Conservation (phyloP, 208 protist species). For the Wallacemonas sp. region DNA sequence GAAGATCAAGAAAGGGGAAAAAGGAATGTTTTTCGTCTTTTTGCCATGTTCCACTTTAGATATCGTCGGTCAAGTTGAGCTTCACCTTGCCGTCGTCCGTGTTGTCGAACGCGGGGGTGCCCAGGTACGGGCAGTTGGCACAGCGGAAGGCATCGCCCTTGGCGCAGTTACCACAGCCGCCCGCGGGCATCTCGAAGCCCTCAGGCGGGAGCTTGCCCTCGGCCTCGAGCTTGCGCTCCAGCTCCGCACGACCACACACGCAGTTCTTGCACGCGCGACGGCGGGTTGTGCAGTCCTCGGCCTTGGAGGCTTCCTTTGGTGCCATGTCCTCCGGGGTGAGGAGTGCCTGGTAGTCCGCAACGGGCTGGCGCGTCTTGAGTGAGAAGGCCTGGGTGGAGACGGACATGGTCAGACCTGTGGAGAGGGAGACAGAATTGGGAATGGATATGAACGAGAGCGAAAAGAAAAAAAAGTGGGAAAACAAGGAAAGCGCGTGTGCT, state of each 20-base stretch:
- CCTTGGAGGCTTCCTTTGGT: constrained; percentile 53
- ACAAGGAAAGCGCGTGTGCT: no score
- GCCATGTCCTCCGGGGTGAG: constrained; percentile 75
- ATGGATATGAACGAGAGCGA: background rate
- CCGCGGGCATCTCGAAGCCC: constrained; percentile 49
- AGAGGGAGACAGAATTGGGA: background rate
- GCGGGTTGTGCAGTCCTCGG: constrained; percentile 82
- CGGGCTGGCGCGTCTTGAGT: constrained; percentile 75
- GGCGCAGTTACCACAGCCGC: constrained; percentile 88
- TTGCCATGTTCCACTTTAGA: constrained; percentile 33
- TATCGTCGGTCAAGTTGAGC: constrained; percentile 76
- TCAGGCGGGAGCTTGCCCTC: constrained; percentile 43
- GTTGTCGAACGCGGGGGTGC: constrained; percentile 84
- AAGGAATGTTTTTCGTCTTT: no score
- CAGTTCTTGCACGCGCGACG: constrained; percentile 88
- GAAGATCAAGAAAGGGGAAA: no score
- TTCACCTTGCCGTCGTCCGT: constrained; percentile 85
- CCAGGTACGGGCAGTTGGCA: constrained; percentile 85
- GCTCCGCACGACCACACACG: constrained; percentile 79
- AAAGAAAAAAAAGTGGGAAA: constrained; percentile 14
- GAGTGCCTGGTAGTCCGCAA: constrained; percentile 73
- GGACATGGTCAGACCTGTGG: background rate
- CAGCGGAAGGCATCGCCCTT: constrained; percentile 92
- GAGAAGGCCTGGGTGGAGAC: constrained; percentile 67
- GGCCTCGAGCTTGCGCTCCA: constrained; percentile 57